Percentiles rank a stretch among this genome's conserved stretches.
Evolutionary conservation across 805 yeast species (phyloP).

Genomic region (Yarrowia porcina): DNA sequence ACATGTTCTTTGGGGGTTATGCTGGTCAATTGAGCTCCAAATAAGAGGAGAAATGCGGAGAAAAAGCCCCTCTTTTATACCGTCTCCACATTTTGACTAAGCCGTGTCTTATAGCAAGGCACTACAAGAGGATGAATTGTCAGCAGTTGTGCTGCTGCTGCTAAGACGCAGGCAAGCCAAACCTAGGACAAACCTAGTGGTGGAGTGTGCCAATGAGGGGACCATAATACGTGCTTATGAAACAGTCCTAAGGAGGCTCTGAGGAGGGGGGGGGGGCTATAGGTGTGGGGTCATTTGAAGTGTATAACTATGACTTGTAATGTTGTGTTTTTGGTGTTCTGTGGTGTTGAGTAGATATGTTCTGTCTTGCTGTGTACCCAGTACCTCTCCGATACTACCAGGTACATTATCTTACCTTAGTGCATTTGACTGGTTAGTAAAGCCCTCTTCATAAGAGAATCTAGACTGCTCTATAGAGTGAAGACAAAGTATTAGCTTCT

Average conservation of each 20-base stretch:
- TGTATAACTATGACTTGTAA: no score
- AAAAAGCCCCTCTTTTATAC: not conserved
- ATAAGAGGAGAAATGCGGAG: no score
- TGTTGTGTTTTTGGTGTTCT: no score
- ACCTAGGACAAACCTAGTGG: not conserved
- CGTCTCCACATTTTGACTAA: not conserved
- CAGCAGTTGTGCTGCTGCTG: not conserved
- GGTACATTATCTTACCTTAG: not conserved
- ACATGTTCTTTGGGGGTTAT: not conserved
- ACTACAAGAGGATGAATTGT: not conserved
- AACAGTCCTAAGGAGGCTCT: not conserved
- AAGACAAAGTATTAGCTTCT: no score
- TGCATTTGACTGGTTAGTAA: not conserved
- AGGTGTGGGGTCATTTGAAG: no score
- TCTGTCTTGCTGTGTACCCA: no score
- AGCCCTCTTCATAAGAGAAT: not conserved
- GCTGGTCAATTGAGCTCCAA: not conserved
- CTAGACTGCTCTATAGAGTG: no score
- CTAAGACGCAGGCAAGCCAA: not conserved
- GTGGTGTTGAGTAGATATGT: no score
- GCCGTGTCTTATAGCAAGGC: not conserved
- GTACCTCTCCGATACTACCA: no score
- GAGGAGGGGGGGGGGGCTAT: no score
- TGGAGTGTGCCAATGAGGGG: not conserved
- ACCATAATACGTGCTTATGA: not conserved